Base-by-base conservation (phyloP, 192 early-diverging fungal genomes). In the Neocallimastix lanati region DNA sequence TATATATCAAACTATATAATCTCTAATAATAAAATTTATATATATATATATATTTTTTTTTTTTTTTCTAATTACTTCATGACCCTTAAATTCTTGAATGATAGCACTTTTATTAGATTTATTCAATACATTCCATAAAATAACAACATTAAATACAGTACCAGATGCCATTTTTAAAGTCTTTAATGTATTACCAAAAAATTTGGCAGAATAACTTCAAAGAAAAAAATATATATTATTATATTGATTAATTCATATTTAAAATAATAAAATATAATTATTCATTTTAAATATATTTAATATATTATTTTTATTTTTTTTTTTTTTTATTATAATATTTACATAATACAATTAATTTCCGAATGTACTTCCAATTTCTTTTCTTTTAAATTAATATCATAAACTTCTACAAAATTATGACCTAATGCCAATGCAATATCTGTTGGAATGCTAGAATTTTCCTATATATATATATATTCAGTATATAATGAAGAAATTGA, bases 121-220 rank as follows among this genome's bases (percentile, higher is more conserved):
- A 25, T 83, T 80, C 13, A 76, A 78, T 2, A 89, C 84, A 76
- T 89, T 85, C 93, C 94, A 94, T 7, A 94, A 77, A 78, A 93
- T 83, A 0, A 94, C 90, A 76, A 95, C 87, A 84, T 93, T 94
- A 82, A 94, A 95, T 13, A 94, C 93, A 12, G 95, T 96, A 0
- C 95, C 95, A 0, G 90, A 89, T 0, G 92, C 92, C 14, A 95
- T 84, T 18, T 83, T 80, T 11, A 94, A 76, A 0, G 81, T 82
- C 15, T 83, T 85, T 13, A 84, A 38, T 0, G 85, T 88, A 9
- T 81, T 78, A n/a, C 92, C 92, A 79, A 85, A 87, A 76, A 96
- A 90, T 35, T 89, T 88, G 0, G 93, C 93, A 2, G 92, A 87
- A 83, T 94, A 94, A 76, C 81, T 82, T 18, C 28, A 76, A 28